Evolutionary conservation across 2,329 filamentous ascomycete genomes (phyloP).

Genomic region (Pseudogymnoascus sp.): DNA sequence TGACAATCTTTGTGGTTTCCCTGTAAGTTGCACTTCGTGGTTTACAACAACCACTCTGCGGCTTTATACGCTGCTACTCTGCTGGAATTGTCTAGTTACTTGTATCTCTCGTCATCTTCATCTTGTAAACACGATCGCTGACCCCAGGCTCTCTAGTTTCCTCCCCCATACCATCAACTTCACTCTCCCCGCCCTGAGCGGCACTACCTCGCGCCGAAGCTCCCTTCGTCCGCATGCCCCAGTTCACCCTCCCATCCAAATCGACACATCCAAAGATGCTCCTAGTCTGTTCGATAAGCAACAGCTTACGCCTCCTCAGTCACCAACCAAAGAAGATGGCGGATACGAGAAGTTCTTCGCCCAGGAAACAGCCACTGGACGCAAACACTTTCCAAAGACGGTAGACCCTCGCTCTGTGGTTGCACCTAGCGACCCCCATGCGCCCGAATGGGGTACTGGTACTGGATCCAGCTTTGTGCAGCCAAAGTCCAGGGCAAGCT

Average conservation of each 20-base stretch:
- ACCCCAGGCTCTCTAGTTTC: constrained; percentile 49
- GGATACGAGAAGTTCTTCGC: constrained; percentile 41
- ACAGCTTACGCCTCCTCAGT: constrained; percentile 26
- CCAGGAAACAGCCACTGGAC: constrained; percentile 43
- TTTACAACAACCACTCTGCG: neutral
- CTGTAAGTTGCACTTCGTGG: constrained; percentile 38
- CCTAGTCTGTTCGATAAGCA: constrained; percentile 26
- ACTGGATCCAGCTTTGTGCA: constrained; percentile 38
- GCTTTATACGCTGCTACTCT: neutral
- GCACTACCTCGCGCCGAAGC: constrained; percentile 32
- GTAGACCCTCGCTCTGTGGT: constrained; percentile 42
- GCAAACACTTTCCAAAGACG: constrained; percentile 46
- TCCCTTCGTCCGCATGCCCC: constrained; percentile 19
- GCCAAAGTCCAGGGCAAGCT: constrained; percentile 65
- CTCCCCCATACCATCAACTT: constrained; percentile 91
- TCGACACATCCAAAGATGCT: constrained; percentile 47
- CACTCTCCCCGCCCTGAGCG: constrained; percentile 49
- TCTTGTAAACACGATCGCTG: constrained; percentile 8
- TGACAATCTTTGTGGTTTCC: constrained; percentile 53
- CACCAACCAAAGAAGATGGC: constrained; percentile 29
- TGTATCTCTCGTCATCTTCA: neutral
- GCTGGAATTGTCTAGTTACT: neutral
- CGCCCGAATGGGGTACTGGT: constrained; percentile 68
- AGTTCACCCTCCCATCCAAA: constrained; percentile 34
- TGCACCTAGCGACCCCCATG: constrained; percentile 65